These are phyloP conservation scores for Xylaria polymorpha DNA, from an alignment of 2,329 filamentous ascomycete species.

Conservation along the genomic window DNA sequence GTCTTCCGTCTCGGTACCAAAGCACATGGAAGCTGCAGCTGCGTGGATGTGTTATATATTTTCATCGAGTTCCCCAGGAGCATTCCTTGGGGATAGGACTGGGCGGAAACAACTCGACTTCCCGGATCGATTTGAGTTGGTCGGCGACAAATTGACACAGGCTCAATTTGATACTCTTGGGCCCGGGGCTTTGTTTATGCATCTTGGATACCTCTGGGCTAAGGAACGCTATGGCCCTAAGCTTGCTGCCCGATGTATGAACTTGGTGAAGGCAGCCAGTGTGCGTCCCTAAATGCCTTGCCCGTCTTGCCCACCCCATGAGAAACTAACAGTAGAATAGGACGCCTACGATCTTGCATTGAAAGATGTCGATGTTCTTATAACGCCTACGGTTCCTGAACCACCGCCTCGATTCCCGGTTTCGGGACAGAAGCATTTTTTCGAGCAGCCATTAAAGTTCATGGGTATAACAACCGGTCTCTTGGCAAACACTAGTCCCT, in stretches of 20 bases:
- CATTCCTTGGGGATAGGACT: conserved; percentile 41
- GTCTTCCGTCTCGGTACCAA: conserved; percentile 46
- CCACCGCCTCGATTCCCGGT: conserved; percentile 40
- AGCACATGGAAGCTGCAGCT: conserved; percentile 43
- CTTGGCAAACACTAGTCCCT: conserved; percentile 44
- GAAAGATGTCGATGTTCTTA: conserved; percentile 44
- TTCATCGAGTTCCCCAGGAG: conserved; percentile 29
- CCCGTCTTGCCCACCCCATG: neutral
- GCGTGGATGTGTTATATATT: conserved; percentile 36
- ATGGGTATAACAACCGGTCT: conserved; percentile 35
- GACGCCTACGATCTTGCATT: conserved; percentile 46
- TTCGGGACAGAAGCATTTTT: conserved; percentile 16
- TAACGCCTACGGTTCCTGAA: conserved; percentile 46
- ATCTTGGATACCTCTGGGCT: conserved; percentile 43
- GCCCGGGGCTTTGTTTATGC: conserved; percentile 43
- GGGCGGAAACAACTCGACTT: conserved; percentile 45
- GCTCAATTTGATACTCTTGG: conserved; percentile 47
- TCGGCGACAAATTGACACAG: conserved; percentile 43
- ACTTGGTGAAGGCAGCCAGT: conserved; percentile 41
- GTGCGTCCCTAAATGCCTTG: conserved; percentile 25
- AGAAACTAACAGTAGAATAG: conserved; percentile 26
- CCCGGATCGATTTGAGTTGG: conserved; percentile 42
- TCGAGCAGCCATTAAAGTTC: conserved; percentile 37
- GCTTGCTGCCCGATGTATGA: conserved; percentile 43
- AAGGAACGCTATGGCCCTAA: conserved; percentile 44